phyloP scores from a whole-genome alignment of 2,329 filamentous ascomycete genomes.

The Ilyonectria destructans region DNA sequence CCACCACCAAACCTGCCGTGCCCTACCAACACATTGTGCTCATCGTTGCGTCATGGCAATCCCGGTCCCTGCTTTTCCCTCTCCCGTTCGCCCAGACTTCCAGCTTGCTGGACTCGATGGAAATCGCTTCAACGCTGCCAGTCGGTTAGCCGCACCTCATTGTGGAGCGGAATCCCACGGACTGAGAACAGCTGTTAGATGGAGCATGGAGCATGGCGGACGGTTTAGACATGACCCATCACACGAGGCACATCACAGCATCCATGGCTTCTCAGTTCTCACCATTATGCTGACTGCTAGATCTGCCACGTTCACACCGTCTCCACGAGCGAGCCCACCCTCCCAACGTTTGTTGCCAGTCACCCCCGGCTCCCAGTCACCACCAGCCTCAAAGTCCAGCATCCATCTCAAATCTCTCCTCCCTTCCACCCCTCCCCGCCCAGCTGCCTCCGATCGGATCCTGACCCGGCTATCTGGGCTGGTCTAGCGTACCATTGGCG shows the following conservation, averaged over 20 bases:
- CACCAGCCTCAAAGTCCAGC: background rate
- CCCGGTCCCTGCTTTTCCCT: background rate
- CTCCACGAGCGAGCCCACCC: background rate
- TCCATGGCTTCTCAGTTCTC: background rate
- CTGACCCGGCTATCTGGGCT: constrained; percentile 21
- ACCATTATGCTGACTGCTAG: background rate
- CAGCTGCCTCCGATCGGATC: constrained; percentile 15
- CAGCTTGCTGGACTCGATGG: background rate
- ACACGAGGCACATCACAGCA: background rate
- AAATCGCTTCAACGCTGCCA: background rate
- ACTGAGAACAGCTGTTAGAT: background rate
- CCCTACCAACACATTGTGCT: background rate
- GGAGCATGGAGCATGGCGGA: background rate
- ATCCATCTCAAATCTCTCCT: background rate
- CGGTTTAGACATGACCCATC: background rate
- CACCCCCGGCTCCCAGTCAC: constrained; percentile 3
- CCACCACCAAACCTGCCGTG: background rate
- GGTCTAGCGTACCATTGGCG: constrained; percentile 11
- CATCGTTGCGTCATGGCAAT: background rate
- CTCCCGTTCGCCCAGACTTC: constrained; percentile 4
- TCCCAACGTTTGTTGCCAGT: background rate
- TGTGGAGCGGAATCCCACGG: background rate
- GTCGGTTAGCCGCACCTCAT: background rate
- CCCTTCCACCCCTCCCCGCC: constrained; percentile 1
- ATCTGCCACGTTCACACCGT: constrained; percentile 3